Evolutionary conservation across 192 early-diverging fungal species (phyloP).

Genomic region (Coemansia aciculifera): DNA sequence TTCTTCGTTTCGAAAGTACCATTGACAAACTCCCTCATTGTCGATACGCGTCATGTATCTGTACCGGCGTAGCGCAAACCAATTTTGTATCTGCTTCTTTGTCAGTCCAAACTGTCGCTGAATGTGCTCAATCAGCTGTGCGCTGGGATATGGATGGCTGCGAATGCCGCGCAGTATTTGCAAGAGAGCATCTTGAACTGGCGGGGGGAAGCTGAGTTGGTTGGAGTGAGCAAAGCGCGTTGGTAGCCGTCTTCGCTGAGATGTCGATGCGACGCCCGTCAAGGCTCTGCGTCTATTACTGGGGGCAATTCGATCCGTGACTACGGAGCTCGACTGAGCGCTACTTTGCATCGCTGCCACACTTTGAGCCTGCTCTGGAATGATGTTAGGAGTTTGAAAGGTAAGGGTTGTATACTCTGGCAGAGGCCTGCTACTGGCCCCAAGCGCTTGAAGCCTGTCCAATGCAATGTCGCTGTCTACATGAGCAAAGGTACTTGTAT

Average conservation of each 20-base stretch:
- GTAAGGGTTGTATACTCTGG: neutral
- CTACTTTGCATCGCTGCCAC: neutral
- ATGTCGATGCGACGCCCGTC: neutral
- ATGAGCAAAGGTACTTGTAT: too few relatives aligned
- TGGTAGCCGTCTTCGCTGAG: neutral
- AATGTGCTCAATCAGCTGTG: constrained; percentile 14
- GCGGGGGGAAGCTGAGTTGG: constrained; percentile 23
- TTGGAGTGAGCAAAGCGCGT: constrained; percentile 5
- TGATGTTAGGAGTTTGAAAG: neutral
- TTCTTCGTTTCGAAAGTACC: constrained; percentile 30
- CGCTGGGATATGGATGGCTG: constrained; percentile 32
- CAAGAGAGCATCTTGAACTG: constrained; percentile 20
- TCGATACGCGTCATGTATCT: constrained; percentile 24
- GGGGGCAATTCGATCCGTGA: neutral
- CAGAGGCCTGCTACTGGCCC: neutral
- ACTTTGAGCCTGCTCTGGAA: neutral
- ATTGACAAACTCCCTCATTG: constrained; percentile 15
- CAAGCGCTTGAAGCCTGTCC: neutral
- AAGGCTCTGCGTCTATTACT: neutral
- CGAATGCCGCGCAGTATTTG: constrained; percentile 24
- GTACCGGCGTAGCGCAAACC: constrained; percentile 47
- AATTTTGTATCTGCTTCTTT: constrained; percentile 43
- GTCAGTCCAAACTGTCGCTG: constrained; percentile 14
- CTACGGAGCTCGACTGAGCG: neutral
- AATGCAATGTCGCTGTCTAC: neutral